These are phyloP conservation scores for Coffea eugenioides DNA, from an alignment of 257 asterid genomes.

Conservation along the genomic window DNA sequence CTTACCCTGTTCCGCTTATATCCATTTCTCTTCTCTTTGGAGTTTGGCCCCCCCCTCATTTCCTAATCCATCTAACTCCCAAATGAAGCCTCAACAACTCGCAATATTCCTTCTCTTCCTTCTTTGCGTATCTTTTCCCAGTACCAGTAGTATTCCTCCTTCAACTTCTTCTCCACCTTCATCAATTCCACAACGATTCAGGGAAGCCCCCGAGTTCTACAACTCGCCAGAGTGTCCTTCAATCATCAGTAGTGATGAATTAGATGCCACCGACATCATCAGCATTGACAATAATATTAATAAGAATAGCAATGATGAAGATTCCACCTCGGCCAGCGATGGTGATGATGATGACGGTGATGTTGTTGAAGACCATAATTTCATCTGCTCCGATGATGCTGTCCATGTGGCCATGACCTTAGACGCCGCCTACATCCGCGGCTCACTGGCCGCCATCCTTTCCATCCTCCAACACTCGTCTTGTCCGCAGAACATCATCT, in stretches of 20 bases:
- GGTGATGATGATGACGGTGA: not conserved
- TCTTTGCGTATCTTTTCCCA: conserved; percentile 8
- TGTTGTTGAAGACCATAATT: not conserved
- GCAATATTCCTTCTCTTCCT: conserved; percentile 17
- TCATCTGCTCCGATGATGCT: conserved; percentile 47
- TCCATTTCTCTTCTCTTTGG: not conserved
- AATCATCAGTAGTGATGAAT: conserved; percentile 2
- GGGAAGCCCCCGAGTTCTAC: conserved; percentile 91
- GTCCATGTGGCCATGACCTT: conserved; percentile 91
- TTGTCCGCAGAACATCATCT: conserved; percentile 72
- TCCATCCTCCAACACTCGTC: conserved; percentile 84
- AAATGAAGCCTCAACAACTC: conserved; percentile 30
- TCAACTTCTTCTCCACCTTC: not conserved
- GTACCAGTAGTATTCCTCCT: not conserved
- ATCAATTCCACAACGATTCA: conserved; percentile 44
- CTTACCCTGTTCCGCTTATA: not conserved
- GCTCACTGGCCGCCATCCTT: conserved; percentile 87
- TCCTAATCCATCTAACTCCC: conserved; percentile 12
- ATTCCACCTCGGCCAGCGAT: not conserved
- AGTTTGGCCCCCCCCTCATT: conserved; percentile 15
- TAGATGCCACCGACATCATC: not conserved
- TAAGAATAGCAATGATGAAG: too few relatives aligned
- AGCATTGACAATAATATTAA: not conserved
- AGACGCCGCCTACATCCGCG: conserved; percentile 76
- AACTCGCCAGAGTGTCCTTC: conserved; percentile 63